Evolutionary conservation across 2,329 filamentous ascomycete genomes (phyloP), one percentile per base, ranked within the genome.

Genomic region (Didymella lethalis): DNA sequence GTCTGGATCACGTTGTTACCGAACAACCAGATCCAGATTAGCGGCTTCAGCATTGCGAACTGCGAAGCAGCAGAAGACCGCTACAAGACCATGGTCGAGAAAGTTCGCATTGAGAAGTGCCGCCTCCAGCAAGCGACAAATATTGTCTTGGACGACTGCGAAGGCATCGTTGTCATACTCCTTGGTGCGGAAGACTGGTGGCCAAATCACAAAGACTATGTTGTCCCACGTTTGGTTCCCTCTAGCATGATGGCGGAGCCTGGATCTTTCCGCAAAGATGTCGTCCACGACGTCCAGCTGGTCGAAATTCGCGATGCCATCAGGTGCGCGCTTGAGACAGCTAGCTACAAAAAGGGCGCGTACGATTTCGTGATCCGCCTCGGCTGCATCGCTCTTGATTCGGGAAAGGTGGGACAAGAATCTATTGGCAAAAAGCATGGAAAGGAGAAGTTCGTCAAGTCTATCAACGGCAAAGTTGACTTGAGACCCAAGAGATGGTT

Each of bases 351-450:
- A 32, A 70, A 61, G 32, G 70, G 71, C 5, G 55, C 62, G 1
- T 75, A 71, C 29, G 70, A 74, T 16, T 65, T 76, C 23, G 54
- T 54, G 8, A 63, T 76, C 2, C 71, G 69, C 2, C 61, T 72
- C 18, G 72, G 74, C 8, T 68, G 66, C 29, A 36, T 75, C 18
- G 69, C 61, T 4, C 49, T 75, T 3, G 58, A 51, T 20, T 63
- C 66, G 7, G 59, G 56, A 18, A 50, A 64, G 10, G 59, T 69
- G 4, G 48, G 41, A 8, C 43, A 57, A 16, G 34, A 57, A 2
- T 10, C 59, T 4, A 53, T 72, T 36, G 67, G 67, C 6, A 53
- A 62, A 8, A 62, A 46, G 14, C 63, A 62, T 26, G 23, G 41
- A 0, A 67, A 66, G 18, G 59, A 63, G 0, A 18, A 29, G 1